Evolutionary conservation across 805 yeast genomes (phyloP).

Genomic region (Ogataea salicorniae): DNA sequence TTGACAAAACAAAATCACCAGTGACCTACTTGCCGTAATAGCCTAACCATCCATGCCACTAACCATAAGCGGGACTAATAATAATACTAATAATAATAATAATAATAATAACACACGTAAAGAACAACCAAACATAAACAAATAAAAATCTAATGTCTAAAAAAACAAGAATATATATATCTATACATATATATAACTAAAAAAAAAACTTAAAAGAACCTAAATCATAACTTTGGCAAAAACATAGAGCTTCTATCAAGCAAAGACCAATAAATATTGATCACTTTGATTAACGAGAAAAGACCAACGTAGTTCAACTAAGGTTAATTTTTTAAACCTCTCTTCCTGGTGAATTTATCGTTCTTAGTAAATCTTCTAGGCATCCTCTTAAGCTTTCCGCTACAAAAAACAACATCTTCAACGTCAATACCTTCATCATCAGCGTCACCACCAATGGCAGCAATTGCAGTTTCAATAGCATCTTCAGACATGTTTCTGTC

Average conservation of each 20-base stretch:
- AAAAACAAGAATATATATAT: too few relatives aligned
- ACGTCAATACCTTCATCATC: constrained; percentile 2
- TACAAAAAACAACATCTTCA: constrained; percentile 1
- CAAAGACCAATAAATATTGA: background rate
- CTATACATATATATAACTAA: too few relatives aligned
- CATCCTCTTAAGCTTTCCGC: constrained; percentile 7
- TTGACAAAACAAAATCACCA: too few relatives aligned
- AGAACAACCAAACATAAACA: too few relatives aligned
- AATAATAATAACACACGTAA: too few relatives aligned
- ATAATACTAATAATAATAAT: too few relatives aligned
- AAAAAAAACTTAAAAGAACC: too few relatives aligned
- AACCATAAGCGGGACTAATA: too few relatives aligned
- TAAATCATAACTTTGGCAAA: too few relatives aligned
- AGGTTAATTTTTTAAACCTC: constrained; percentile 1
- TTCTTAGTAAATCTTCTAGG: constrained; percentile 17
- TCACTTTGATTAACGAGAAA: background rate
- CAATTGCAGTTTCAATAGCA: background rate
- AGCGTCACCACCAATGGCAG: background rate
- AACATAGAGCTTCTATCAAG: background rate
- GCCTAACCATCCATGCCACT: too few relatives aligned
- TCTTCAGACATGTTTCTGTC: background rate
- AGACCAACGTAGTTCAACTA: background rate
- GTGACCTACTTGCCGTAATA: too few relatives aligned
- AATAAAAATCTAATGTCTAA: too few relatives aligned
- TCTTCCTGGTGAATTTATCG: constrained; percentile 15